Conservation (phyloP, 2,329 filamentous ascomycete genomes). For the Sclerotinia subarctica region DNA sequence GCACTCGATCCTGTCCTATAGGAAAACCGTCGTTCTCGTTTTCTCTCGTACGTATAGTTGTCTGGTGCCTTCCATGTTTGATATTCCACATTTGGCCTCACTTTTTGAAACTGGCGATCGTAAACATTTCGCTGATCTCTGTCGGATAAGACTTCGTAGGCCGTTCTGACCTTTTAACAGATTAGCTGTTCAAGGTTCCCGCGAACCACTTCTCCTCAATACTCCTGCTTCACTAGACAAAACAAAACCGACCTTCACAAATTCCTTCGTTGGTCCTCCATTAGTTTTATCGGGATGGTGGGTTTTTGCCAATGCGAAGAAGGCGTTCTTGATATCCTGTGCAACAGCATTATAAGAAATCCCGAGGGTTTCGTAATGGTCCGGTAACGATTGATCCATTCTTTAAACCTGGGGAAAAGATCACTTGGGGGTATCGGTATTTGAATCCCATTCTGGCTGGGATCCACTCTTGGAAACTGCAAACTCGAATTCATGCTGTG, state of each 20-base stretch:
- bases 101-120: background rate
- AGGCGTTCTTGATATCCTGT: slow-evolving; percentile 16
- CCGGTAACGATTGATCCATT: slow-evolving; percentile 3
- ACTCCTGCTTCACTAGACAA: background rate
- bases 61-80: background rate
- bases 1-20: background rate
- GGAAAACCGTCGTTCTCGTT: background rate
- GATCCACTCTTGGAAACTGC: background rate
- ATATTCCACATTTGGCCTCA: background rate
- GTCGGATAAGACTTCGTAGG: slow-evolving; percentile 8
- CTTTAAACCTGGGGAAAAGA: background rate
- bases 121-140: background rate
- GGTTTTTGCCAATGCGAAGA: slow-evolving; percentile 12
- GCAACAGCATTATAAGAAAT: background rate
- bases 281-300: slow-evolving; percentile 16
- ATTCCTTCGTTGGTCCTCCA: slow-evolving; percentile 1
- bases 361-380: slow-evolving; percentile 4
- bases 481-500: background rate
- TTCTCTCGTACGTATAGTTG: background rate
- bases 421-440: background rate
- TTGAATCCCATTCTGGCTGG: background rate
- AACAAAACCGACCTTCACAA: slow-evolving; percentile 9
- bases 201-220: no score
- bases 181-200: background rate
- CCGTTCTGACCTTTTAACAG: background rate